Evolutionary conservation across 352 stramenopile species (phyloP).

Genomic region (Pythium volutum): DNA sequence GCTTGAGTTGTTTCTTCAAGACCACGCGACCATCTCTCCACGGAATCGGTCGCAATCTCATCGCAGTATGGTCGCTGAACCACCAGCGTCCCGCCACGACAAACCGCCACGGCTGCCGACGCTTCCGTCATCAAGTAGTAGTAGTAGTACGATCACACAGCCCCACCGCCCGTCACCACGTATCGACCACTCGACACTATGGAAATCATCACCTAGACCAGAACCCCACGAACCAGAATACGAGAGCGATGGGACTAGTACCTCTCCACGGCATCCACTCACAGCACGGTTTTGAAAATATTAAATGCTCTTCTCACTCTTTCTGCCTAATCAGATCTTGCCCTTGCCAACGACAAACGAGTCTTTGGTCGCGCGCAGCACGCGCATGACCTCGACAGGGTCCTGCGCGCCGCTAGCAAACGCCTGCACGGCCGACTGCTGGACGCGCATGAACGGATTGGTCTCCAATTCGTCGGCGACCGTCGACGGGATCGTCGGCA

Average conservation of each 20-base stretch:
- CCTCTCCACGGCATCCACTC: background rate
- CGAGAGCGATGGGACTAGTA: background rate
- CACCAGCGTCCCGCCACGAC: background rate
- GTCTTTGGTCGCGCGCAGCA: conserved; percentile 60
- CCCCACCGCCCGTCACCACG: background rate
- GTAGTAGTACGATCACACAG: background rate
- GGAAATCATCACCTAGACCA: conserved; percentile 7
- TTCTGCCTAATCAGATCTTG: conserved; percentile 20
- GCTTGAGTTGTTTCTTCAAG: conserved; percentile 41
- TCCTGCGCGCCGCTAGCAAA: conserved; percentile 45
- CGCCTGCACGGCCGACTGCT: conserved; percentile 40
- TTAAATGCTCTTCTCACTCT: background rate
- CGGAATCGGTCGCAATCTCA: background rate
- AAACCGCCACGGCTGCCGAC: background rate
- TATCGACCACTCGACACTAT: conserved; percentile 6
- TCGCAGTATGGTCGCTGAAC: background rate
- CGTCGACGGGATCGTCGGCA: conserved; percentile 90
- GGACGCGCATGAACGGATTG: conserved; percentile 83
- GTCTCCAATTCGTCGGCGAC: conserved; percentile 64
- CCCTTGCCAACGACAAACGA: conserved; percentile 52
- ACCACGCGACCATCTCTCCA: conserved; percentile 19
- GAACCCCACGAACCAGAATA: background rate
- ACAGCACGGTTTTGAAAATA: conserved; percentile 15
- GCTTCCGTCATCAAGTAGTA: background rate
- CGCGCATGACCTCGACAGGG: conserved; percentile 51